Base-by-base conservation (phyloP, 768 basidiomycete genomes). In the Psilocybe subaeruginosa region DNA sequence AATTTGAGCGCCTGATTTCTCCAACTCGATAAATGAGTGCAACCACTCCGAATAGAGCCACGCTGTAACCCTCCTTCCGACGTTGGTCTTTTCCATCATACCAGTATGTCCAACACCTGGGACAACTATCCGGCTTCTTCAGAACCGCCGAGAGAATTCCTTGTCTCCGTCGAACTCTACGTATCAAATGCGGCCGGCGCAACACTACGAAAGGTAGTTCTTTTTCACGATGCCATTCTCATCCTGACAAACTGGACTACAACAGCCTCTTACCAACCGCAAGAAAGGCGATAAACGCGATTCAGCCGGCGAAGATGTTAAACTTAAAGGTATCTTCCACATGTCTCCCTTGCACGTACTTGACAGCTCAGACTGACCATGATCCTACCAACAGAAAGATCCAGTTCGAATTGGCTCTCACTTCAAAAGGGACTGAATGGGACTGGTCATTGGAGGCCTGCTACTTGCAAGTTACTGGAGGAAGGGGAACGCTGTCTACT, bases 371-470 rank as follows among this genome's bases (percentile, higher is more conserved):
- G 30, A 37, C 12, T 29, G 48, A 33, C 31, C 19, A 37, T 60
- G 1, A 63, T 48, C 16, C n/a, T 54, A 41, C 16, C 33, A 51
- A 49, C 68, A 92, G 90, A 93, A 68, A 91, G 88, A 74, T 78
- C 86, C 17, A 90, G 88, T 65, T 90, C 87, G 30, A 91, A 85
- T 67, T 91, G 90, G 90, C 81, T 90, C 47, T 80, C 81, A 12
- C 78, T 90, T 16, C 73, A 83, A 43, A 85, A 83, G 64, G 78
- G 79, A 23, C 65, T 82, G 30, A 72, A 78, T 29, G 78, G 79
- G 35, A 74, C 80, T 7, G 88, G 86, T 12, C 86, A 88, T 45
- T 93, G 92, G 92, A 80, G 90, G 68, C 73, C 82, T 45, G 91
- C 88, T 23, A 87, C 84, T 9, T 93, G 91, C 74, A 89, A 82